Evolutionary conservation across 768 basidiomycete genomes (phyloP).

Genomic region (Kwoniella sp.): DNA sequence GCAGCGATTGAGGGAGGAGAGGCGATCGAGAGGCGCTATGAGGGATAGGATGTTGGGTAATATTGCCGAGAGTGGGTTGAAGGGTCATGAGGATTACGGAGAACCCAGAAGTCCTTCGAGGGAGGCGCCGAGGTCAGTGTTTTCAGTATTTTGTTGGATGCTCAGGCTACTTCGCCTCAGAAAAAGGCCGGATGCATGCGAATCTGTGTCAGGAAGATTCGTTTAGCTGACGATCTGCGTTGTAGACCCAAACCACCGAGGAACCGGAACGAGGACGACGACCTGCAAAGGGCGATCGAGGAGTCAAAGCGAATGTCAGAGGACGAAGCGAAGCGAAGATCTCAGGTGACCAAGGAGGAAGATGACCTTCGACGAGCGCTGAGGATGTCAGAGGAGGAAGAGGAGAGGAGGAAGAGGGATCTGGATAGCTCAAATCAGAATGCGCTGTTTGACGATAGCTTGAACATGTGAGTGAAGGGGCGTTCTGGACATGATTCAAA

Average conservation of each 20-base stretch:
- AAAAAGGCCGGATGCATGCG: too few relatives aligned
- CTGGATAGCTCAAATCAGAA: constrained; percentile 73
- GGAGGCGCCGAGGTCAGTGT: constrained; percentile 20
- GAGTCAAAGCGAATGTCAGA: constrained; percentile 78
- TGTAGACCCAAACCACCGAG: constrained; percentile 47
- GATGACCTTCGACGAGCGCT: constrained; percentile 81
- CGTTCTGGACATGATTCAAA: background rate
- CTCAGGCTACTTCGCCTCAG: too few relatives aligned
- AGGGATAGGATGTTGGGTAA: constrained; percentile 88
- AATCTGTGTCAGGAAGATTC: too few relatives aligned
- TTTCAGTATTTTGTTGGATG: too few relatives aligned
- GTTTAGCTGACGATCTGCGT: background rate
- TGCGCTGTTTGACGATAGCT: constrained; percentile 81
- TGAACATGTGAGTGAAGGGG: constrained; percentile 69
- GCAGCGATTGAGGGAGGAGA: constrained; percentile 77
- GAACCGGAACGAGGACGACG: constrained; percentile 69
- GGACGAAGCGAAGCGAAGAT: constrained; percentile 63
- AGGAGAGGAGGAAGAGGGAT: constrained; percentile 70
- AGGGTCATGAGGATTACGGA: constrained; percentile 58
- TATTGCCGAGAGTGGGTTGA: constrained; percentile 54
- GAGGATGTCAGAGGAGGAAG: constrained; percentile 86
- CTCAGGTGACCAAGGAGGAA: constrained; percentile 67
- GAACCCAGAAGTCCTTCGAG: constrained; percentile 26
- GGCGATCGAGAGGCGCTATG: constrained; percentile 75
- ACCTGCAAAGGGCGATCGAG: constrained; percentile 81